A percentile compares a stretch with the other conserved stretches of the same genome.
Conservation (phyloP, 176 grass and related monocot genomes). For the Panicum miliaceum region DNA sequence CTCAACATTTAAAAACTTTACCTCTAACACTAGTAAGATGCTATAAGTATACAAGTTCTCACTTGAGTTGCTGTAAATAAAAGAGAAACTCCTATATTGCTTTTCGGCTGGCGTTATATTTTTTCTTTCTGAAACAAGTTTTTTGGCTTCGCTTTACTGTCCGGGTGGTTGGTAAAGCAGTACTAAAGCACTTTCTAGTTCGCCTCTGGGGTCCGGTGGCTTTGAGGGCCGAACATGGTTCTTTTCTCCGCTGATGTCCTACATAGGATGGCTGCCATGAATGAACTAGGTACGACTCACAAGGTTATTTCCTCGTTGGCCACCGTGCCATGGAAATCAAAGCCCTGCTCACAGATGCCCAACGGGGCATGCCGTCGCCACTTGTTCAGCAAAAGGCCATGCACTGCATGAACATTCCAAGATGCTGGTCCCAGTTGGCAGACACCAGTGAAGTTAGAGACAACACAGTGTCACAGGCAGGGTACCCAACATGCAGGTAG, state of each 20-base stretch:
- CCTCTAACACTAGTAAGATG: background rate
- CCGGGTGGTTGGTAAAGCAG: too few species aligned
- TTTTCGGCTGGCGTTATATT: background rate
- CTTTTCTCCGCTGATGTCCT: background rate
- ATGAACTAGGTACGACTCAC: constrained; percentile 10
- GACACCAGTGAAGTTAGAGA: background rate
- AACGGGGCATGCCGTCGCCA: constrained; percentile 4
- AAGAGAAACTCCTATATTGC: background rate
- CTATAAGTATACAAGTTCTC: background rate
- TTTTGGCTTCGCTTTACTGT: background rate
- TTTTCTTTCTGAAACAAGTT: background rate
- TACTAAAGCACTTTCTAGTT: too few species aligned
- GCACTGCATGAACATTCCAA: constrained; percentile 6
- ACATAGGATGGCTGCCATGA: constrained; percentile 5
- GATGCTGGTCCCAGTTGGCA: background rate
- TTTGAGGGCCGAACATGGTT: background rate
- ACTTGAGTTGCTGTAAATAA: background rate
- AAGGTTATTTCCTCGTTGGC: constrained; percentile 10
- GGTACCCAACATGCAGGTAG: background rate
- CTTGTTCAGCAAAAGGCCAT: background rate
- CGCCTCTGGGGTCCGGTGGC: too few species aligned
- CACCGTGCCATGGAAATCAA: constrained; percentile 32
- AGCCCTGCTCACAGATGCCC: background rate
- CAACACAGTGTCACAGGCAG: background rate
- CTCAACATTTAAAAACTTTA: background rate